phyloP scores from a whole-genome alignment of 805 yeast species.

The Wickerhamomyces strasburgensis region DNA sequence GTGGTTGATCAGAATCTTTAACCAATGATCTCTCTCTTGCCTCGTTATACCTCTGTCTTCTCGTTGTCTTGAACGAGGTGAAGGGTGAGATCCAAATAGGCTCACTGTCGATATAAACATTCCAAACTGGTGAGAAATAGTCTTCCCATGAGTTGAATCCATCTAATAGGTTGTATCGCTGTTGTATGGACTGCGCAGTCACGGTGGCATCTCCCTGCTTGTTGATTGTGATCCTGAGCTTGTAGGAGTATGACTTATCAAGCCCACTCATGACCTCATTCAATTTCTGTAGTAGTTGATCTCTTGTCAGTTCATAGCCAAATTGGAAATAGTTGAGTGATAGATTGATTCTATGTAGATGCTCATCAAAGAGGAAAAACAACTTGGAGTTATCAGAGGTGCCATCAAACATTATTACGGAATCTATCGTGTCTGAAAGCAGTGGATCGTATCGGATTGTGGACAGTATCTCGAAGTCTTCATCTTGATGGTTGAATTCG shows the following conservation, averaged over 20 bases:
- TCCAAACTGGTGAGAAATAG: constrained; percentile 39
- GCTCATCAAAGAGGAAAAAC: constrained; percentile 64
- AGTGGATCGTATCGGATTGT: constrained; percentile 75
- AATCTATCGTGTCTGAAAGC: constrained; percentile 26
- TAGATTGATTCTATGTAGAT: constrained; percentile 52
- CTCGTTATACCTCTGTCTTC: constrained; percentile 53
- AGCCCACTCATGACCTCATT: constrained; percentile 30
- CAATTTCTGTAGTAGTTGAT: constrained; percentile 38
- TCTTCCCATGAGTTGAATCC: constrained; percentile 24
- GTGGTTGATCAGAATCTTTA: constrained; percentile 26
- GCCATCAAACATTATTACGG: constrained; percentile 10
- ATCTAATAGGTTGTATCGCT: constrained; percentile 28
- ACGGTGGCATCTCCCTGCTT: constrained; percentile 32
- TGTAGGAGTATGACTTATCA: constrained; percentile 34
- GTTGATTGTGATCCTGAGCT: constrained; percentile 42
- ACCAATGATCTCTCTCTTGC: constrained; percentile 50
- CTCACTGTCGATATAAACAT: constrained; percentile 54
- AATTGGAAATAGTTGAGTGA: constrained; percentile 52
- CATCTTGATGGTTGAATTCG: constrained; percentile 11
- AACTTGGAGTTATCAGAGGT: constrained; percentile 12
- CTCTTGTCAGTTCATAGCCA: constrained; percentile 38
- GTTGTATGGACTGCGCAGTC: constrained; percentile 31
- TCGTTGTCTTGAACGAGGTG: constrained; percentile 85
- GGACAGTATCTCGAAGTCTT: constrained; percentile 54
- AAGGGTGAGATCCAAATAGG: constrained; percentile 60